Conservation (phyloP, 139 green algal genomes). For the Chlamydomonas eustigma region DNA sequence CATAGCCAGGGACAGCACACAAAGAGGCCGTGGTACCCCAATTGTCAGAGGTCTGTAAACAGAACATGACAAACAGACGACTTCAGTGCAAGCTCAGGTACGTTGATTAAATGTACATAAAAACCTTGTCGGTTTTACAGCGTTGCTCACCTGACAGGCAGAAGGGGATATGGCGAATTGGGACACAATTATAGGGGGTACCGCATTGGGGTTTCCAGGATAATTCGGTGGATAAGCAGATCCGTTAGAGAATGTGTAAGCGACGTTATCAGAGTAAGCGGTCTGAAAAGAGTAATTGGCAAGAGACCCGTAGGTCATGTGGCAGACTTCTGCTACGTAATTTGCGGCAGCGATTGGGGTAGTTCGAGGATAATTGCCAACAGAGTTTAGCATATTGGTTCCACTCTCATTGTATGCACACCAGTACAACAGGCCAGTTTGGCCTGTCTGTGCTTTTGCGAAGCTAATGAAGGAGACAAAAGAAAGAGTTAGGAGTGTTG, state of each 20-base stretch:
- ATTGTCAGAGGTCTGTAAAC: slow-evolving; percentile 2
- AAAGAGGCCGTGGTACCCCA: not conserved
- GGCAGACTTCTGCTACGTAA: not conserved
- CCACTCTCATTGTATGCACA: not conserved
- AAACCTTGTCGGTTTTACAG: too few species aligned
- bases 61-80: not conserved
- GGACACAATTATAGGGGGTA: not conserved
- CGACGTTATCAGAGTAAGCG: not conserved
- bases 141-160: not conserved
- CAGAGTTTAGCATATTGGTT: not conserved
- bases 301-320: too few species aligned
- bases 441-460: too few species aligned
- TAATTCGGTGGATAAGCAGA: not conserved
- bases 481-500: too few species aligned
- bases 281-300: too few species aligned
- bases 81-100: too few species aligned
- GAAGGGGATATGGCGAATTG: not conserved
- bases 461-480: too few species aligned
- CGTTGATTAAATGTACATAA: too few species aligned
- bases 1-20: slow-evolving; percentile 4
- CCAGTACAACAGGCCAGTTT: slow-evolving; percentile 3
- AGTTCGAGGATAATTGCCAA: not conserved
- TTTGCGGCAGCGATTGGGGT: not conserved
- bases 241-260: slow-evolving; percentile 3
- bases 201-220: too few species aligned